Evolutionary conservation across 371 early-diverging fungal genomes (phyloP), one percentile per base, ranked within the genome.

Genomic region (Syncephalis plumigaleata): DNA sequence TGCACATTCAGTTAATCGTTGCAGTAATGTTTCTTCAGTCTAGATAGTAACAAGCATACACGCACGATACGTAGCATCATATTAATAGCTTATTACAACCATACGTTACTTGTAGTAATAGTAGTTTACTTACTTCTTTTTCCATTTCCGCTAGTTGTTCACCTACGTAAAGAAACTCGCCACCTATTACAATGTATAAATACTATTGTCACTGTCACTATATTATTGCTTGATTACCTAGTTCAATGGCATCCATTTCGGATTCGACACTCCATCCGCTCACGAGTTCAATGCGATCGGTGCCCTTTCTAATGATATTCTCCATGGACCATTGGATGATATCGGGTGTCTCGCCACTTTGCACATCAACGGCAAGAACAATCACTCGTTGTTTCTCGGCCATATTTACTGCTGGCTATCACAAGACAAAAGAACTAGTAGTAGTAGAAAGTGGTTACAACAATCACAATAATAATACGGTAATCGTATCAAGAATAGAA

Each of bases 311-410:
- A 15, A 70, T 44, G 26, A 70, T 58, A 52, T 70, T 63, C 0
- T 56, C 59, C 17, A 53, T 55, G 3, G 64, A 52, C 71, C 71
- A 70, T 25, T 59, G 48, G 13, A 68, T 49, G 9, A 61, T 66
- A 22, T 64, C 59, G 5, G 24, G 20, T 7, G 63, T 56, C 45
- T 68, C 68, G 23, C 51, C 51, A 1, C 65, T 51, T 24, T 46
- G 36, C 31, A 67, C 64, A 50, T 68, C 65, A 20, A 70, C 54
- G 17, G 67, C 67, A 46, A 70, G 31, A 18, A 60, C 60, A 21
- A 70, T 54, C 43, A 64, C 50, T 25, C 69, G 56, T 48, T 42
- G 31, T 31, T 31, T 4, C 11, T 31, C 11, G 31, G 31, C 31
- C 11, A 31, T 31, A 31, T 7, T 31, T 31, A n/a, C n/a, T n/a